Percentiles rank a stretch among this genome's conserved stretches.
Conservation (phyloP, 257 asterid genomes). For the Capsicum baccatum region DNA sequence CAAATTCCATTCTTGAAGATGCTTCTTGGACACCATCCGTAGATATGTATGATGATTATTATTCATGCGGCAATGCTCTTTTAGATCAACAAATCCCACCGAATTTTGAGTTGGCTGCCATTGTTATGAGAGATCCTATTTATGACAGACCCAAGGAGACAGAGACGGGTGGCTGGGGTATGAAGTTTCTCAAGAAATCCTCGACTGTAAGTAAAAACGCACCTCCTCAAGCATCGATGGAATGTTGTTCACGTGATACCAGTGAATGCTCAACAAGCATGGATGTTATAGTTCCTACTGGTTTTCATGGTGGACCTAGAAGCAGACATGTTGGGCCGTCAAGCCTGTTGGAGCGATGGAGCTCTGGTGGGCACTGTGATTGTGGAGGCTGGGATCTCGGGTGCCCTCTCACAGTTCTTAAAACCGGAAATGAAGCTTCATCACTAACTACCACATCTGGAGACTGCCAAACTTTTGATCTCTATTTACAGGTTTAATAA, state of each 20-base stretch:
- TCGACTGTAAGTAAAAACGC: constrained; percentile 25
- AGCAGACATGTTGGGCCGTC: constrained; percentile 69
- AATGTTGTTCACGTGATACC: constrained; percentile 39
- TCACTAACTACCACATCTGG: constrained; percentile 36
- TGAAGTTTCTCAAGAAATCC: constrained; percentile 73
- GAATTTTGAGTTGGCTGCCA: constrained; percentile 78
- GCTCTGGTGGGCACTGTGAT: constrained; percentile 78
- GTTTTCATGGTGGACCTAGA: constrained; percentile 88
- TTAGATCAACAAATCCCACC: constrained; percentile 43
- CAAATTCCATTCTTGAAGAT: constrained; percentile 54
- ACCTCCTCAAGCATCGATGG: constrained; percentile 30
- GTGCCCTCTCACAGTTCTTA: constrained; percentile 75
- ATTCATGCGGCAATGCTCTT: constrained; percentile 30
- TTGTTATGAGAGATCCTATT: constrained; percentile 60
- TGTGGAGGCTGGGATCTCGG: constrained; percentile 99
- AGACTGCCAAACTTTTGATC: constrained; percentile 69
- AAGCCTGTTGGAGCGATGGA: constrained; percentile 76
- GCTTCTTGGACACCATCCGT: constrained; percentile 50
- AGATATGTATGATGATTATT: constrained; percentile 36
- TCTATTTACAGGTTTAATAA: constrained; percentile 67
- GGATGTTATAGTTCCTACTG: constrained; percentile 70
- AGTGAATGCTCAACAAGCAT: constrained; percentile 74
- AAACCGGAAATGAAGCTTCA: constrained; percentile 37
- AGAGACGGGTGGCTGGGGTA: constrained; percentile 86
- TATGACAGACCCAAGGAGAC: constrained; percentile 46